Base-by-base conservation (phyloP, 352 stramenopile species). In the Pythium myriotylum region DNA sequence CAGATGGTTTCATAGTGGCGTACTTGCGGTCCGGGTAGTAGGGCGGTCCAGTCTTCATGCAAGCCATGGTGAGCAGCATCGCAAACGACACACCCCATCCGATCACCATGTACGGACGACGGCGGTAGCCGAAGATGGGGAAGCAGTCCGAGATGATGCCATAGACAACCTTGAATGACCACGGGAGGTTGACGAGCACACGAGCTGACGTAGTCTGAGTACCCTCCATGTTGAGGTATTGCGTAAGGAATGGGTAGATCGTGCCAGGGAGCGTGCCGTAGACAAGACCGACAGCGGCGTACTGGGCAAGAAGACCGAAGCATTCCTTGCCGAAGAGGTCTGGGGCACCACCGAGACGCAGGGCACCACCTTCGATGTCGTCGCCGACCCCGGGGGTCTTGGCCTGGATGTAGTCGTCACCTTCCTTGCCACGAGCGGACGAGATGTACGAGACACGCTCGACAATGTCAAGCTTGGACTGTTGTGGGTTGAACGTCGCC, bases 81-180 rank as follows among this genome's bases (percentile, higher is more conserved):
- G 47, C 20, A 14, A 73, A 53, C 4, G 20, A 60, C 3, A 71
- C 19, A 16, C 3, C 22, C 70, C 70, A 77, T n/a, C 71, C 71
- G 29, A 79, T 41, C n/a, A 78, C 48, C 59, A 79, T 75, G 40
- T 62, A 79, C 22, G 71, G 69, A 19, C 70, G 70, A 35, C 71
- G 67, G 23, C 71, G 71, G 54, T 72, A 76, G 3, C 57, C 57
- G 22, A 50, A 61, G 48, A 79, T 76, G 6, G 71, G 71, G 24
- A 72, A 67, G 52, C 37, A 71, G 14, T 65, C 57, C 57, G 57
- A 59, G 47, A 65, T 41, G 20, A 79, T 54, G 22, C 63, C 65
- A 59, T 76, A 68, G 20, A 77, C 32, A 14, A 73, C 48, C 35
- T 74, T 77, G 55, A 75, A 70, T 2, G 66, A 77, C 70, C 70